Base-by-base conservation (phyloP, 805 yeast species). In the Hanseniaspora occidentalis region DNA sequence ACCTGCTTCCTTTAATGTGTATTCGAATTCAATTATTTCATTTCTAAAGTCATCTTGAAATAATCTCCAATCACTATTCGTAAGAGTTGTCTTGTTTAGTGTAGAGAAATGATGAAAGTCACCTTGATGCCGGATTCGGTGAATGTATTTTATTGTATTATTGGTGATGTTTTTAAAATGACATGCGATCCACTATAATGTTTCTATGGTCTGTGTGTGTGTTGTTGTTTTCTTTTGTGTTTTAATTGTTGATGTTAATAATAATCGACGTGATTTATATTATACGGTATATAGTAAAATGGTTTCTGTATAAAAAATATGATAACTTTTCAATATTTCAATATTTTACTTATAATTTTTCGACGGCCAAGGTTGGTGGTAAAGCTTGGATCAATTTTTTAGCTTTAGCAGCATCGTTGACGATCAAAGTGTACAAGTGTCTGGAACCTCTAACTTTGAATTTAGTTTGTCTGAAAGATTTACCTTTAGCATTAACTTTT, bases 381-480 rank as follows among this genome's bases (percentile, higher is more conserved):
- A 92, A 77, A 62, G 97, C 83, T 76, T 88, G 96, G 65, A 84
- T 79, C 73, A 92, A 78, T 77, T 92, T 92, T 81, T 84, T 79
- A 62, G 97, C 97, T 79, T 86, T 88, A 69, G 84, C 81, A 62
- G 85, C 82, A 69, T 92, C 97, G 74, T 82, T 77, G 62, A 92
- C 89, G 57, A 83, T 83, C 70, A 89, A 76, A 58, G 98, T 92
- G 84, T 92, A 92, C 65, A 85, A 79, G 76, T 83, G 69, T 69
- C 75, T 85, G 52, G 95, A 62, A 69, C 96, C 96, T 79, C 97
- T 86, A 64, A 92, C 84, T 84, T 92, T 92, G 88, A 92, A 92
- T 74, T 92, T 92, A 75, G 96, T 86, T 73, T 83, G 92, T 73
- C 82, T 81, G 79, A 75, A 74, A 56, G 73, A 71, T 75, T 81